Conservation (phyloP, 1,139 yeast genomes). For the Lodderomyces parapsilosis region DNA sequence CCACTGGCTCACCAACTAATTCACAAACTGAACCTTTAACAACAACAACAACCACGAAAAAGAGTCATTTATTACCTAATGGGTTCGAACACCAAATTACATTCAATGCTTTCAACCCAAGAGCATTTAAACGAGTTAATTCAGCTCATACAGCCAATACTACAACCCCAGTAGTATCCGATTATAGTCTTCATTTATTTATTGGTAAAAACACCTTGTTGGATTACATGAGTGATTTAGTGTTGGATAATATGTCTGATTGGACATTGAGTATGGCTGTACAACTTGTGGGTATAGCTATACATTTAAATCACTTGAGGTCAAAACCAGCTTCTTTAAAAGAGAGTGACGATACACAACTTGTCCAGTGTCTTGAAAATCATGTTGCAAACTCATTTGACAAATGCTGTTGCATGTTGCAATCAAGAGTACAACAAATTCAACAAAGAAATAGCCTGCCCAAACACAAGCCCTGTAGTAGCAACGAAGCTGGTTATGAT, state of each 20-base stretch:
- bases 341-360: not conserved
- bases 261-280: conserved; percentile 9
- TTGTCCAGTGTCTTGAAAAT: not conserved
- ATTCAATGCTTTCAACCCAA: conserved; percentile 8
- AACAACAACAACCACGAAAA: too few relatives aligned
- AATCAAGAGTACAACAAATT: conserved; percentile 9
- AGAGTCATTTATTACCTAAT: conserved; percentile 9
- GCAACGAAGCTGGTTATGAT: conserved; percentile 12
- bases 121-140: conserved; percentile 7
- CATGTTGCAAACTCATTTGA: conserved; percentile 18
- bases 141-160: not conserved
- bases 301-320: conserved; percentile 13
- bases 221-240: conserved; percentile 14
- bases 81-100: conserved; percentile 9
- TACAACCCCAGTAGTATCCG: conserved; percentile 10
- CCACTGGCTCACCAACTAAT: not conserved
- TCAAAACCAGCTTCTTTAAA: conserved; percentile 3
- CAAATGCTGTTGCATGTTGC: conserved; percentile 14
- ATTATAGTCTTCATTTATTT: conserved; percentile 15
- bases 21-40: too few relatives aligned
- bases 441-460: conserved; percentile 1
- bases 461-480: not conserved
- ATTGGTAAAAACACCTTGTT: conserved; percentile 14
- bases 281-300: conserved; percentile 21
- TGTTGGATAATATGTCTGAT: not conserved